Evolutionary conservation across 805 yeast species (phyloP), one percentile per base, ranked within the genome.

Genomic region (Zygotorulaspora danielsina): DNA sequence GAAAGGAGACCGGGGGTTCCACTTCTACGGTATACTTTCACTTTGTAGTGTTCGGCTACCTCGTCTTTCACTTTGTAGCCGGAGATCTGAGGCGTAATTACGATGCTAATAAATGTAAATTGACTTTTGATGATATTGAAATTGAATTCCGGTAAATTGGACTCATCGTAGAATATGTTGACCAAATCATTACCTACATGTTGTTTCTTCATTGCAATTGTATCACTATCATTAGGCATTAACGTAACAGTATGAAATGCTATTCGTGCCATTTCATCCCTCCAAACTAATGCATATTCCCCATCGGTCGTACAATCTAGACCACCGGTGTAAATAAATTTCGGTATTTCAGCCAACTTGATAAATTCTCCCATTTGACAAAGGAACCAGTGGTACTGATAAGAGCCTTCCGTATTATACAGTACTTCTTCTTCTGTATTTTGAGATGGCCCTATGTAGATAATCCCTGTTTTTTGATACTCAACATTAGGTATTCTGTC

Each of bases 181-280:
- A 87, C 93, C 58, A 78, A 80, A 55, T 86, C 75, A 63, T 87
- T 87, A 6, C 96, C 96, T 46, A 87, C 82, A 57, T 87, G 96
- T 39, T 88, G 66, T 61, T 87, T 87, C 62, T 86, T 87, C 57
- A 71, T 55, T 11, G 79, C 71, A 47, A 80, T 82, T 11, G 57
- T 52, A 2, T 52, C 59, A 16, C 38, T 44, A 26, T 48, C 50
- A 35, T 71, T 67, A 2, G 89, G 87, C 95, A 87, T 87, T 72
- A 87, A 61, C 0, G 95, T 84, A 2, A 88, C 79, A 7, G 84
- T 75, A 57, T 87, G 96, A 59, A 76, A 87, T 7, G 85, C 73
- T 29, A 85, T 63, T 52, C 86, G 95, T 1, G 78, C 69, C 22
- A 76, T 75, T 54, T 81, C 78, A 47, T 82, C 84, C 35, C 74